Evolutionary conservation across 2,329 filamentous ascomycete species (phyloP).

Genomic region (Colletotrichum salicis): DNA sequence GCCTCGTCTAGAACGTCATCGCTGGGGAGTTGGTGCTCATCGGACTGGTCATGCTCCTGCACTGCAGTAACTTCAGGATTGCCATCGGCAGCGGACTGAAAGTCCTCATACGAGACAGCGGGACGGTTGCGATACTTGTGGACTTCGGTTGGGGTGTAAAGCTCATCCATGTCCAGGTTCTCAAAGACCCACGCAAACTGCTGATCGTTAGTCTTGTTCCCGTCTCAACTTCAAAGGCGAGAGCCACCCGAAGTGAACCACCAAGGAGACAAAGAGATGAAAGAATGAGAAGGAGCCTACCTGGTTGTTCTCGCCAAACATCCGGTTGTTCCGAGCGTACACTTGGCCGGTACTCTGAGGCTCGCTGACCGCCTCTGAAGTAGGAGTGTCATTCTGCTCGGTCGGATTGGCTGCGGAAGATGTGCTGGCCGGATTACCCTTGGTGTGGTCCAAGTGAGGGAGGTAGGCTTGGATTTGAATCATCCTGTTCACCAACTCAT

Average conservation of each 20-base stretch:
- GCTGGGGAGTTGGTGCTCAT: neutral
- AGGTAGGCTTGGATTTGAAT: neutral
- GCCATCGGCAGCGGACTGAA: neutral
- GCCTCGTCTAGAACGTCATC: neutral
- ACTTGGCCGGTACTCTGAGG: neutral
- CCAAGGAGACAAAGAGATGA: neutral
- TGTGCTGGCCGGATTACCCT: neutral
- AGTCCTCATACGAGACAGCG: neutral
- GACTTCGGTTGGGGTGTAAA: neutral
- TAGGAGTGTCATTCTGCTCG: neutral
- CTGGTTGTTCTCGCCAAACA: neutral
- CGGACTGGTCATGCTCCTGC: neutral
- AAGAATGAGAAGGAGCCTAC: neutral
- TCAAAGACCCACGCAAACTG: neutral
- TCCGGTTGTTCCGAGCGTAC: neutral
- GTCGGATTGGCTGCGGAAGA: neutral
- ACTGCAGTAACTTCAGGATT: neutral
- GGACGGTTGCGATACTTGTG: neutral
- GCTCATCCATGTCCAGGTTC: neutral
- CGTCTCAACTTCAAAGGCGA: neutral
- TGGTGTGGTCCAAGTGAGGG: neutral
- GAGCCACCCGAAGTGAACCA: neutral
- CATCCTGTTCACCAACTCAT: neutral
- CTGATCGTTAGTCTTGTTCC: neutral
- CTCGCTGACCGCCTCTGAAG: neutral